These are phyloP conservation scores for Fraxinus baroniana DNA, from an alignment of 305 asterid species.

Conservation along the genomic window DNA sequence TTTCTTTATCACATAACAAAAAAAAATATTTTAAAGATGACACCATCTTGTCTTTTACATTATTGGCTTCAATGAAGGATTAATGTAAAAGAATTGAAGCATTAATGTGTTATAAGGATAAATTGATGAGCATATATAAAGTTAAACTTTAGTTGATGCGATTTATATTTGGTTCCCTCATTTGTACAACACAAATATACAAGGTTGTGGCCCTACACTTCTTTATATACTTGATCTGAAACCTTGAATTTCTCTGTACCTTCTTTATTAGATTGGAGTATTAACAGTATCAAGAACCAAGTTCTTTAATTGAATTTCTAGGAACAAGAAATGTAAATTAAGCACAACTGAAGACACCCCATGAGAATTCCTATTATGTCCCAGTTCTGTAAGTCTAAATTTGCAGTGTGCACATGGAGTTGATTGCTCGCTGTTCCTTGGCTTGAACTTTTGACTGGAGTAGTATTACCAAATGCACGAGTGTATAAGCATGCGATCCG, in stretches of 20 bases:
- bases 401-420: constrained; percentile 26
- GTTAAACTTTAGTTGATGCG: background rate
- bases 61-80: background rate
- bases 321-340: background rate
- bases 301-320: background rate
- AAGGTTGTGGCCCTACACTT: background rate
- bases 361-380: background rate
- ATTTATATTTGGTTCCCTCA: background rate
- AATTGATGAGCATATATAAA: background rate
- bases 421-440: constrained; percentile 86
- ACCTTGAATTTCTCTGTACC: background rate
- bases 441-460: constrained; percentile 47
- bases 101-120: background rate
- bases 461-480: constrained; percentile 55
- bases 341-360: background rate
- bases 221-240: background rate
- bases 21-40: no score
- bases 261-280: background rate
- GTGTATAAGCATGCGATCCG: constrained; percentile 81
- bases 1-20: background rate
- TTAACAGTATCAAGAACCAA: background rate
- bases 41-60: background rate
- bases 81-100: background rate
- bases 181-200: background rate
- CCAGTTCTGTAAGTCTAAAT: background rate